These are phyloP conservation scores for Inonotus hispidus DNA, from an alignment of 1,284 basidiomycete species.

Conservation along the genomic window DNA sequence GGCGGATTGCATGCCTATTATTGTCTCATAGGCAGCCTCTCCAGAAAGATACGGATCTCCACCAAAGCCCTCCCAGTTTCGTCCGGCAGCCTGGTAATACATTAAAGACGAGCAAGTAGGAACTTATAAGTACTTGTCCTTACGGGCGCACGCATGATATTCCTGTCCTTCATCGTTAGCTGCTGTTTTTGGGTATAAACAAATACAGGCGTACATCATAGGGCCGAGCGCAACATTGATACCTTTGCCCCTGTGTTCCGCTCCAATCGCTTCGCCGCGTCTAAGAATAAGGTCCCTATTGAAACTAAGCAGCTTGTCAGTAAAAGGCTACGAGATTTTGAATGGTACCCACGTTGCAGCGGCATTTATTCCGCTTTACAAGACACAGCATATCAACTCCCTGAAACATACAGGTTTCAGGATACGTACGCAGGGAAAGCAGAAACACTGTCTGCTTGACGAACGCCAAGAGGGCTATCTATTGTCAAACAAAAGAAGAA, in stretches of 20 bases:
- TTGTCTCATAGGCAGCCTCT: constrained; percentile 56
- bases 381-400: background rate
- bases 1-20: constrained; percentile 55
- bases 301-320: constrained; percentile 34
- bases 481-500: background rate
- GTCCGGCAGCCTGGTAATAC: constrained; percentile 9
- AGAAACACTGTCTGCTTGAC: constrained; percentile 55
- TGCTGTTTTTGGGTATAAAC: background rate
- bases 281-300: constrained; percentile 48
- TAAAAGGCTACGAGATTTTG: background rate
- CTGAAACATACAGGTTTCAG: background rate
- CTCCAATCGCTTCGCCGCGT: constrained; percentile 42
- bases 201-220: constrained; percentile 15
- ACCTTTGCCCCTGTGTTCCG: constrained; percentile 46
- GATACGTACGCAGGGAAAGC: constrained; percentile 60
- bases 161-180: constrained; percentile 8
- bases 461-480: constrained; percentile 59
- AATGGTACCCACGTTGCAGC: constrained; percentile 51
- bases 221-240: constrained; percentile 42
- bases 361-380: constrained; percentile 53
- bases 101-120: background rate
- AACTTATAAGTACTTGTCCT: background rate
- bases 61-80: constrained; percentile 22
- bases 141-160: constrained; percentile 19
- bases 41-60: constrained; percentile 60